Base-by-base conservation (phyloP, 495 filamentous ascomycete species). In the Staphylotrichum tortipilum region DNA sequence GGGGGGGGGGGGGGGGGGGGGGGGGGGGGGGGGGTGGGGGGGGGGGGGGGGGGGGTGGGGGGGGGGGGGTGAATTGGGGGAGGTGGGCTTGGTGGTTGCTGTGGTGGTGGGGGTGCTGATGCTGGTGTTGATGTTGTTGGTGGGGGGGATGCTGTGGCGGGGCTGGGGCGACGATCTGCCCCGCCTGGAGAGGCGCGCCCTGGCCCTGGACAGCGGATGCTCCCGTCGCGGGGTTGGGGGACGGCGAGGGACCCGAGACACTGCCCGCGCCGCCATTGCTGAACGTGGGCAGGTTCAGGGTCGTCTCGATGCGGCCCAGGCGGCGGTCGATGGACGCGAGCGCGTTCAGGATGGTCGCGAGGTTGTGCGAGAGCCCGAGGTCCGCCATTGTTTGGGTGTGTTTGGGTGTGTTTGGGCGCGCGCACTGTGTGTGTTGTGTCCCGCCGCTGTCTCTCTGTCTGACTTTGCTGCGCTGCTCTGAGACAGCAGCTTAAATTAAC, bases 291-390 rank as follows among this genome's bases (percentile, higher is more conserved):
- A 56, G 49, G 8, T 52, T 43, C 12, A 67, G 47, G 21, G 44
- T 23, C 5, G 47, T 23, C 33, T 68, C 65, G 49, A 68, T 65
- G 30, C 65, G 60, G 23, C 21, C 48, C n/a, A 68, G 61, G 17
- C 65, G 60, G 44, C 57, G 60, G 51, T 68, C 63, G 48, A 68
- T 68, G n/a, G 65, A 53, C 11, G 48, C 33, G 53, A 68, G 53
- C 18, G 61, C 48, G 45, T 57, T 60, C 11, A 68, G 29, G 26
- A 68, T 44, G 39, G 53, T 57, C 11, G 55, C 28, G 39, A 66
- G 19, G 44, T 52, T 55, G 26, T 61, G 51, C 7, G 53, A 31
- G 15, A 56, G 42, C 18, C 47, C 50, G 31, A 46, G 41, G 21
- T 61, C 55, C 2, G 50, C 54, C 60, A 63, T 60, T 17, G 26